Evolutionary conservation across 441 rosid species (phyloP).

Genomic region (Gossypium aridum): DNA sequence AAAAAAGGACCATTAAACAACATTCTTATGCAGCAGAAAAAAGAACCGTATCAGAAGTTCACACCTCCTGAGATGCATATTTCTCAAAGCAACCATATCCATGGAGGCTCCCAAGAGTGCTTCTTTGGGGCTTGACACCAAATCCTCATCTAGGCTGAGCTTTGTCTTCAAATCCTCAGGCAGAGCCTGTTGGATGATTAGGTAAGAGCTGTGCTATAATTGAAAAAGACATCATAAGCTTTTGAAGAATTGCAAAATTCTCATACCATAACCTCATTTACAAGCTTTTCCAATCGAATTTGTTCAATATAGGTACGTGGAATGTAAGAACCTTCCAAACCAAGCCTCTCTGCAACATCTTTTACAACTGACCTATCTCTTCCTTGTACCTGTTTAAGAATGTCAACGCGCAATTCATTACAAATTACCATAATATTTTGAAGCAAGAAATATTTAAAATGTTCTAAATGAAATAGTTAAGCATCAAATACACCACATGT

Average conservation of each 20-base stretch:
- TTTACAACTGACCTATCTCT: constrained; percentile 63
- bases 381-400: constrained; percentile 79
- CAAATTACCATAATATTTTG: background rate
- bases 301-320: constrained; percentile 95
- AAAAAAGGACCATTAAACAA: constrained; percentile 11
- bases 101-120: constrained; percentile 65
- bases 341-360: constrained; percentile 73
- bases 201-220: constrained; percentile 18
- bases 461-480: background rate
- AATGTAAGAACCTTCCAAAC: constrained; percentile 79
- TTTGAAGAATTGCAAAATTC: constrained; percentile 1
- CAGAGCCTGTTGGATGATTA: constrained; percentile 52
- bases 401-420: background rate
- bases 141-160: constrained; percentile 81
- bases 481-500: background rate
- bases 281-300: constrained; percentile 86
- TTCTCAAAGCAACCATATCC: constrained; percentile 64
- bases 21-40: constrained; percentile 8
- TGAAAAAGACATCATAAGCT: constrained; percentile 14
- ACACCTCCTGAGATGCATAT: constrained; percentile 65
- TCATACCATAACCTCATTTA: constrained; percentile 90
- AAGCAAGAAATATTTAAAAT: background rate
- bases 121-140: constrained; percentile 78
- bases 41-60: constrained; percentile 11
- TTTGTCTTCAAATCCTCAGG: constrained; percentile 85